Base-by-base conservation (phyloP, 169 alveolate genomes). In the Besnoitia besnoiti region DNA sequence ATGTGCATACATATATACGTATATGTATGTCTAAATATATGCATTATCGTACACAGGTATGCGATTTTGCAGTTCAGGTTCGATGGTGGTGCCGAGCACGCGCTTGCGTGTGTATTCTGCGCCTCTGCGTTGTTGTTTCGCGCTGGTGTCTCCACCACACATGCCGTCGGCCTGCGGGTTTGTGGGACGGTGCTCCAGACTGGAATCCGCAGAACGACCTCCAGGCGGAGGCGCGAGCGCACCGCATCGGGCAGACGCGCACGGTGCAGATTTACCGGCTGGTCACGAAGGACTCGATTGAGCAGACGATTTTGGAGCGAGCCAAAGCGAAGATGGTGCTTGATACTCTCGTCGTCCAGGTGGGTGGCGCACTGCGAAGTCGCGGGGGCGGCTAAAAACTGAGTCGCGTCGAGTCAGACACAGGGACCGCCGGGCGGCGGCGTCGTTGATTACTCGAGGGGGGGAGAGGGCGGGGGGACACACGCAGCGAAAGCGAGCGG, bases 201-300 rank as follows among this genome's bases (percentile, higher is more conserved):
- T 99, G 99, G 99, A 99, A 99, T 92, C 99, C 99, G 24, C 94
- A 99, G 94, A 98, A 98, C 91, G 99, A 99, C 93, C 95, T 99
- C 90, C 99, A 99, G 92, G 99, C 99, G 27, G 99, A 98, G 97
- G 99, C 99, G 42, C 97, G 99, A 85, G 99, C 99, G 35, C 99
- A 99, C 94, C 96, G 99, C 85, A 99, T 99, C 73, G 99, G 99
- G 21, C 99, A 99, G 94, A 98, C 98, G 85, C 99, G 97, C 92
- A 96, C 98, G 47, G 99, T 99, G 19, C 96, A 97, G 91, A 99
- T 99, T 0, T 99, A 98, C 94, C 95, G 99, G 82, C 94, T 99
- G 93, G 98, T 98, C 40, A 98, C 99, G 51, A 98, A 98, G 95
- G 99, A 98, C 94, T 98, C 99, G 2, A 97, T 99, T 77, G 99